These are phyloP conservation scores for Phytophthora agathidicida DNA, from an alignment of 352 stramenopile genomes.

Conservation along the genomic window DNA sequence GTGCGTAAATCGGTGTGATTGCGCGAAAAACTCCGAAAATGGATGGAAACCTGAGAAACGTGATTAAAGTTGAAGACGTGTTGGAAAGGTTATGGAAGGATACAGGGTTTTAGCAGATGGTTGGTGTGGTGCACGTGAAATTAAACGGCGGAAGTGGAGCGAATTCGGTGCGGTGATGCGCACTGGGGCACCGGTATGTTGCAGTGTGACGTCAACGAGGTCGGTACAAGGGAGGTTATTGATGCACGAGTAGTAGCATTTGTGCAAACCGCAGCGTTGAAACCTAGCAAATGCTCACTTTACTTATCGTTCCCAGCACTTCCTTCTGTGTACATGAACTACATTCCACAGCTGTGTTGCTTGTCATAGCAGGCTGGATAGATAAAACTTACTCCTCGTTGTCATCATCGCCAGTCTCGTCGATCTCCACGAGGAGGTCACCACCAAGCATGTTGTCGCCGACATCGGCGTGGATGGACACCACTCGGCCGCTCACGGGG, in stretches of 20 bases:
- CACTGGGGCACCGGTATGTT: conserved; percentile 11
- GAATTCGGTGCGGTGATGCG: conserved; percentile 19
- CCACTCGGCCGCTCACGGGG: conserved; percentile 91
- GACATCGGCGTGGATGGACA: conserved; percentile 89
- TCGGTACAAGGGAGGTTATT: neutral
- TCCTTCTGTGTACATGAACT: conserved; percentile 13
- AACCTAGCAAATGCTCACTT: conserved; percentile 28
- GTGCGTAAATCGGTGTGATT: conserved; percentile 10
- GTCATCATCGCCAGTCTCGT: conserved; percentile 75
- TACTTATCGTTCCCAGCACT: conserved; percentile 24
- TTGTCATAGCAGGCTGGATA: conserved; percentile 12
- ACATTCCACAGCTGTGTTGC: neutral
- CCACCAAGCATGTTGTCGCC: conserved; percentile 95
- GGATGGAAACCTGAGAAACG: neutral
- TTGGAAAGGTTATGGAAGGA: neutral
- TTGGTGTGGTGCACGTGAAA: conserved; percentile 10
- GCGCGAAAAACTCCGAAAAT: conserved; percentile 6
- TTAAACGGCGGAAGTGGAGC: conserved; percentile 8
- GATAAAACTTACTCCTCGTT: conserved; percentile 54
- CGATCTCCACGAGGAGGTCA: conserved; percentile 96
- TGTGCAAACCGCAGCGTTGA: too few species aligned
- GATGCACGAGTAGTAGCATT: conserved; percentile 10
- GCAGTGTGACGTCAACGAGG: conserved; percentile 22
- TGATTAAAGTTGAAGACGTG: conserved; percentile 9
- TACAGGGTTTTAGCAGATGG: neutral